Percentiles rank a stretch among this genome's conserved stretches.
Evolutionary conservation across 208 protist species (phyloP).

Genomic region (Naegleria gruberi): DNA sequence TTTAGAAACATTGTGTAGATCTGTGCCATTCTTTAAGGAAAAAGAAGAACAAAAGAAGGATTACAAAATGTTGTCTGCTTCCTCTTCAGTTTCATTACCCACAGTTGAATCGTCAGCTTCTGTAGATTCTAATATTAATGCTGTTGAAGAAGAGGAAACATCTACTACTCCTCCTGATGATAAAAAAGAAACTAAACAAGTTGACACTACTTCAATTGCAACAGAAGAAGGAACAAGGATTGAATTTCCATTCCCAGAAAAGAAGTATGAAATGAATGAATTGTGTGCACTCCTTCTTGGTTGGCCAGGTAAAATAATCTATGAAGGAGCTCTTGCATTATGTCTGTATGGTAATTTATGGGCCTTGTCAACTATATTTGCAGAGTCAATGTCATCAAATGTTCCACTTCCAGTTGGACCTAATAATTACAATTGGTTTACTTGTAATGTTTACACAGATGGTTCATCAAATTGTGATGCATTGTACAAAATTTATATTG

Average conservation of each 20-base stretch:
- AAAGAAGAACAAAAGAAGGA: no score
- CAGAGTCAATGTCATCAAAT: background rate
- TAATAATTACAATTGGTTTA: no score
- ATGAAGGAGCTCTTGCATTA: background rate
- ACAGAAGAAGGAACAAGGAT: background rate
- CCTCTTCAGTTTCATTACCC: background rate
- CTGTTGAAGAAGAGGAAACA: background rate
- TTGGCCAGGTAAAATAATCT: background rate
- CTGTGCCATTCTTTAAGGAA: background rate
- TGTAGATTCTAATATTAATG: no score
- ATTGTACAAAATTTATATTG: background rate
- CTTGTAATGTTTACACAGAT: background rate
- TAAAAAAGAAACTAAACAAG: no score
- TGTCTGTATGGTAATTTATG: background rate
- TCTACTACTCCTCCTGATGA: background rate
- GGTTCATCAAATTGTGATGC: background rate
- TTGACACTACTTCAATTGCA: no score
- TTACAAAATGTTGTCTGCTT: background rate
- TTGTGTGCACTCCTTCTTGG: background rate
- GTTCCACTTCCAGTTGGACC: no score
- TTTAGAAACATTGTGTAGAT: background rate
- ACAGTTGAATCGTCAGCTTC: no score
- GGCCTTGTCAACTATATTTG: background rate
- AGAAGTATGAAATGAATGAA: background rate
- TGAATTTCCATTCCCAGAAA: background rate